Base-by-base conservation (phyloP, 441 rosid species). In the Pelargonium cotyledonis region DNA sequence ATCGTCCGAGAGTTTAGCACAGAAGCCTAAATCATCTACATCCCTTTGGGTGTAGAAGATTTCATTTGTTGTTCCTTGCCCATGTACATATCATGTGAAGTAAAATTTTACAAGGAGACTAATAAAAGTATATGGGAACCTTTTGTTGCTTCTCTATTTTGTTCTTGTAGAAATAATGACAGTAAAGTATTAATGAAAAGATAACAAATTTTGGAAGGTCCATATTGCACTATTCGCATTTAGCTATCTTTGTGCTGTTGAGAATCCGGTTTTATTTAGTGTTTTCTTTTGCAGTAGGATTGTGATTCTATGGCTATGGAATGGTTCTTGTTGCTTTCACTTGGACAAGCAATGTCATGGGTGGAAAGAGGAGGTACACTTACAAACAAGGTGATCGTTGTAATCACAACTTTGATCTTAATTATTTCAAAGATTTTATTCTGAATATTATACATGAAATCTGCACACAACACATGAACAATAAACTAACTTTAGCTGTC, bases 21-120 rank as follows among this genome's bases (percentile, higher is more conserved):
- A 81, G 73, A 73, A 82, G 73, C 63, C 79, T 15, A 85, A 74
- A 44, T 3, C 49, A 44, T 1, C 1, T 7, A 3, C 49, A 44
- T 44, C 49, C 49, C 49, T 46, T 10, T 46, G 51, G 26, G 26
- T 46, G 51, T 7, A 7, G 51, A 7, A 2, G 51, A 46, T 46
- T 46, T 46, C 51, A 46, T 46, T 2, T 46, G 51, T 46, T 46
- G 11, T 23, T 23, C 51, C 2, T 46, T 46, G 51, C 12, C 8
- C 12, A 8, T 46, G 12, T 46, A 7, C 51, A 46, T 7, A 12
- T 46, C 51, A 46, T 46, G 51, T 2, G 12, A 8, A 46, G 3
- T 2, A 46, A 46, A 46, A 23, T 23, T 23, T 23, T 23, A 23
- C 26, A 46, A 46, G 12, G 51, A 46, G 12, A 46, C 12, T 46